A percentile compares a stretch with the other conserved stretches of the same genome.
These are phyloP conservation scores for Diaporthe citriasiana DNA, from an alignment of 2,329 filamentous ascomycete genomes.

Conservation along the genomic window DNA sequence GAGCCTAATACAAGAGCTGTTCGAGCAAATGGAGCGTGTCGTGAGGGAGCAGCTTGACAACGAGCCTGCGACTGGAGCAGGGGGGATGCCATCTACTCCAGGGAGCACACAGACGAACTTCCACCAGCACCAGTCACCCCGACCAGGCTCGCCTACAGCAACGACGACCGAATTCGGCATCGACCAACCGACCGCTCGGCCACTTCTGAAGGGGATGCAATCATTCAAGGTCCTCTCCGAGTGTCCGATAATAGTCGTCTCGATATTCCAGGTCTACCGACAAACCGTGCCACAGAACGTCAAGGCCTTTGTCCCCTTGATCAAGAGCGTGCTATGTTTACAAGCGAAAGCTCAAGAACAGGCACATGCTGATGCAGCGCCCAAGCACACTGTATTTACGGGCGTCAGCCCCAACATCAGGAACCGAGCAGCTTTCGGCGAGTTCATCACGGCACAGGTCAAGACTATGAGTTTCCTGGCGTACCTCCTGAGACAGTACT, in stretches of 20 bases:
- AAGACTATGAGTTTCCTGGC: slow-evolving; percentile 99
- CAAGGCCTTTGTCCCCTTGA: slow-evolving; percentile 91
- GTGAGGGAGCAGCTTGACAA: slow-evolving; percentile 96
- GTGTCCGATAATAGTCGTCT: slow-evolving; percentile 98
- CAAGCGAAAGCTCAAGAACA: slow-evolving; percentile 95
- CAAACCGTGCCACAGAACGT: slow-evolving; percentile 86
- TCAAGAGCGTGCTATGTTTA: slow-evolving; percentile 88
- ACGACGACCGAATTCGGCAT: slow-evolving; percentile 84
- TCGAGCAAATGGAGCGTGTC: slow-evolving; percentile 93
- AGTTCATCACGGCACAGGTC: slow-evolving; percentile 97
- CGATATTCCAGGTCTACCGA: slow-evolving; percentile 95
- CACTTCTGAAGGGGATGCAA: slow-evolving; percentile 92
- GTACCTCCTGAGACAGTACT: slow-evolving; percentile 90
- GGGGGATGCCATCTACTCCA: slow-evolving; percentile 75
- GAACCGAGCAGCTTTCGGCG: slow-evolving; percentile 93
- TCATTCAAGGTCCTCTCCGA: slow-evolving; percentile 99
- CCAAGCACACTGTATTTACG: slow-evolving; percentile 86
- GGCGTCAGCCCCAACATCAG: slow-evolving; percentile 95
- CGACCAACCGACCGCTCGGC: slow-evolving; percentile 84
- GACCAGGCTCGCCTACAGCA: slow-evolving; percentile 89
- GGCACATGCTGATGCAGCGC: slow-evolving; percentile 87
- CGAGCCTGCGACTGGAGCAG: slow-evolving; percentile 69
- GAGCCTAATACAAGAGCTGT: slow-evolving; percentile 93
- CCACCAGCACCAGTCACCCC: slow-evolving; percentile 76
- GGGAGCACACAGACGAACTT: slow-evolving; percentile 78